Evolutionary conservation across 176 grass and related monocot species (phyloP).

Genomic region (Oryza australiensis): DNA sequence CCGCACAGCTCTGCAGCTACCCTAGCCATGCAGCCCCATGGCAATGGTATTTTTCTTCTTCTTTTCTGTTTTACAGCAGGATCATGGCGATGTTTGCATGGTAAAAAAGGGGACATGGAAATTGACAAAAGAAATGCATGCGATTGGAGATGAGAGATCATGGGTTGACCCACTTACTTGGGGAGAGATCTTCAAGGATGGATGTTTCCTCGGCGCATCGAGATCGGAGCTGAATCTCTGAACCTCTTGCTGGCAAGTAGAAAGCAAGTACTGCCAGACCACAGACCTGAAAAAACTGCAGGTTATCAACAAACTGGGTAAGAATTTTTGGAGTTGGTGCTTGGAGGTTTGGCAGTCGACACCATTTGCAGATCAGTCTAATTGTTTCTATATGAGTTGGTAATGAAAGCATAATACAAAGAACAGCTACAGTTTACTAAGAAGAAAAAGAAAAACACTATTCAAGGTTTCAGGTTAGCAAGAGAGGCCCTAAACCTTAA

Average conservation of each 20-base stretch:
- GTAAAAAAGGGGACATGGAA: not conserved
- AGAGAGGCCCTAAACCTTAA: not conserved
- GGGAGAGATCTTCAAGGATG: slow-evolving; percentile 31
- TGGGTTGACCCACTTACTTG: slow-evolving; percentile 37
- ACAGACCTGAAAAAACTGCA: slow-evolving; percentile 20
- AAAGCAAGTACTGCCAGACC: not conserved
- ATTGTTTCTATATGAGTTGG: not conserved
- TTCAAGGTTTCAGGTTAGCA: not conserved
- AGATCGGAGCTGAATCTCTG: slow-evolving; percentile 33
- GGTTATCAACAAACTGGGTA: slow-evolving; percentile 27
- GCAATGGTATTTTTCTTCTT: no score
- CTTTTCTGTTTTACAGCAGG: slow-evolving; percentile 22
- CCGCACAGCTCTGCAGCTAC: slow-evolving; percentile 27
- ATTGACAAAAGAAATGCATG: not conserved
- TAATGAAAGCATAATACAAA: not conserved
- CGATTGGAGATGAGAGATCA: slow-evolving; percentile 1
- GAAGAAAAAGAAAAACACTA: not conserved
- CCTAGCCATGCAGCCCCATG: not conserved
- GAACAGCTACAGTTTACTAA: not conserved
- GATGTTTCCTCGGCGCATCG: slow-evolving; percentile 33
- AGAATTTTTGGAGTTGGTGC: not conserved
- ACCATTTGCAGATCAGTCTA: not conserved
- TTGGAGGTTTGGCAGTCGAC: slow-evolving; percentile 1
- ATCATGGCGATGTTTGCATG: not conserved
- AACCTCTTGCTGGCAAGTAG: not conserved